phyloP scores from a whole-genome alignment of 1,139 yeast species.

The Lodderomyces orthopsilosis region DNA sequence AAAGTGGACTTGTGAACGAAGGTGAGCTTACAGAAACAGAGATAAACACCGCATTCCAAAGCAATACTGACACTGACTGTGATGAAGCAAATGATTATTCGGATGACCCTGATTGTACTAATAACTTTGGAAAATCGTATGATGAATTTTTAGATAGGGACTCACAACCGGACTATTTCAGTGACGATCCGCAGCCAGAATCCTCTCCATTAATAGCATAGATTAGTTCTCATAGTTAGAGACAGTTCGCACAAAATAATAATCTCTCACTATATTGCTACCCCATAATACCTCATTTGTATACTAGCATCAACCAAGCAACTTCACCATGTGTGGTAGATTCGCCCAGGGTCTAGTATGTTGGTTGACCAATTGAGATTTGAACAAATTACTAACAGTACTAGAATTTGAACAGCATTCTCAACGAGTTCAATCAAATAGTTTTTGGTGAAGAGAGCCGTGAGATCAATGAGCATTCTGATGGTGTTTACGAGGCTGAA shows the following conservation, averaged over 20 bases:
- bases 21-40: no score
- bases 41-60: no score
- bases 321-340: slow-evolving; percentile 41
- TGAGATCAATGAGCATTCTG: slow-evolving; percentile 3
- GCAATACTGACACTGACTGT: slow-evolving; percentile 15
- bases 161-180: slow-evolving; percentile 23
- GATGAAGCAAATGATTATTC: slow-evolving; percentile 31
- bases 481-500: slow-evolving; percentile 6
- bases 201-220: background rate
- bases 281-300: background rate
- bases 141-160: slow-evolving; percentile 32
- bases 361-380: slow-evolving; percentile 9
- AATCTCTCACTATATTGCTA: background rate
- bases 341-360: slow-evolving; percentile 43
- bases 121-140: slow-evolving; percentile 35
- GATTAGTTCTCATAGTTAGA: no score
- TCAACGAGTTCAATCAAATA: slow-evolving; percentile 23
- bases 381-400: background rate
- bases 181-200: slow-evolving; percentile 7
- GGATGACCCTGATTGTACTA: slow-evolving; percentile 35
- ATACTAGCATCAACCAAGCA: background rate
- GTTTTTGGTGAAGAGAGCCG: slow-evolving; percentile 8
- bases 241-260: no score
- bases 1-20: no score
- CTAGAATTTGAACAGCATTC: slow-evolving; percentile 24